phyloP scores from a whole-genome alignment of 176 grass and related monocot species.

The Pontederia crassipes region DNA sequence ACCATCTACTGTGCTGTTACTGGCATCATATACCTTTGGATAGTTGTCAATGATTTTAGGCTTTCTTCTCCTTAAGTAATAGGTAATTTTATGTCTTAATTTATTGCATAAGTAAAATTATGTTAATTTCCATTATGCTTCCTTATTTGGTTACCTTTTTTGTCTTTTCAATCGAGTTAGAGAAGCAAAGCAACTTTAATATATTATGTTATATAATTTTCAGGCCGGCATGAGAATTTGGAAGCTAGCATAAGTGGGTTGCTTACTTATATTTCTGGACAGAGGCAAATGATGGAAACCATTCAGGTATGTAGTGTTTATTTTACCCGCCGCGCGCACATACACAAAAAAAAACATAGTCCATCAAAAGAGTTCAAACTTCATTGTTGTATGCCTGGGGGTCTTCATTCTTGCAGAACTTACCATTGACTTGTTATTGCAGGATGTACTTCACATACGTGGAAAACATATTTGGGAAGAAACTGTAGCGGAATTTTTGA shows the following conservation, averaged over 20 bases:
- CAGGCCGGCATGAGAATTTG: slow-evolving; percentile 24
- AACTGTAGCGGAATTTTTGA: slow-evolving; percentile 34
- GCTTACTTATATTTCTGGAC: slow-evolving; percentile 40
- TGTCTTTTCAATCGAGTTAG: no score
- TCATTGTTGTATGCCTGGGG: slow-evolving; percentile 3
- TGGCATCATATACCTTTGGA: no score
- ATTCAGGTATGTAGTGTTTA: slow-evolving; percentile 39
- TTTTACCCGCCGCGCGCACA: neutral
- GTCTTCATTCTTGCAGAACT: slow-evolving; percentile 12
- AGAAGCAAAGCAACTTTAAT: neutral
- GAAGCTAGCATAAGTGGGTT: slow-evolving; percentile 37
- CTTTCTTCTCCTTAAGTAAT: no score
- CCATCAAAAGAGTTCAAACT: neutral
- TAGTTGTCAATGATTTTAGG: no score
- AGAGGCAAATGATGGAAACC: slow-evolving; percentile 42
- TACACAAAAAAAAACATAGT: no score
- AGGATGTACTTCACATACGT: slow-evolving; percentile 57
- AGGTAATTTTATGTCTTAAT: no score
- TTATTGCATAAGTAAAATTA: no score
- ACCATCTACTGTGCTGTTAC: no score
- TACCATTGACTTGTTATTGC: slow-evolving; percentile 13
- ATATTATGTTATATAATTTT: slow-evolving; percentile 5
- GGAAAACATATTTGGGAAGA: slow-evolving; percentile 53
- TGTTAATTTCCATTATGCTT: no score
- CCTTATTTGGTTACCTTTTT: no score